Percentiles rank a stretch among this genome's conserved stretches.
These are phyloP conservation scores for Clitocybe nebularis DNA, from an alignment of 1,284 basidiomycete species.

Conservation along the genomic window DNA sequence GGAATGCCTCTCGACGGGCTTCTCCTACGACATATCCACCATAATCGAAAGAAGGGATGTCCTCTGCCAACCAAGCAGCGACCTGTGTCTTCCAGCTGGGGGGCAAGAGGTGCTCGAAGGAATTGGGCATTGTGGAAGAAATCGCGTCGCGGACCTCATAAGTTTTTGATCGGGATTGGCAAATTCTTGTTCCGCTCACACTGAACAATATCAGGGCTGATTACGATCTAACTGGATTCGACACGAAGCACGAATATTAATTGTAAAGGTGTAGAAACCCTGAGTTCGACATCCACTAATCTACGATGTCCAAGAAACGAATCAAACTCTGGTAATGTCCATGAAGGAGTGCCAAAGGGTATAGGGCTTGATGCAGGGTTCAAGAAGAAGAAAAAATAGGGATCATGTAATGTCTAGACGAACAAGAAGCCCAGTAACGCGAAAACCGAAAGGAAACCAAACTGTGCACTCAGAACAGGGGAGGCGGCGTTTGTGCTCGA, in stretches of 20 bases:
- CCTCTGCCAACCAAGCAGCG: conserved; percentile 84
- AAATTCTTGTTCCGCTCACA: background rate
- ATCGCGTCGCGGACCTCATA: background rate
- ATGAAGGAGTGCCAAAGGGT: too few species aligned
- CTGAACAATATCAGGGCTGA: background rate
- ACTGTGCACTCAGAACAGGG: conserved; percentile 19
- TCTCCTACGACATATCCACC: conserved; percentile 98
- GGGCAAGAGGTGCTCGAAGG: conserved; percentile 76
- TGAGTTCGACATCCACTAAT: too few species aligned
- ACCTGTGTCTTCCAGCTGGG: conserved; percentile 89
- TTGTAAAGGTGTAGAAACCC: too few species aligned
- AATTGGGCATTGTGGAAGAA: conserved; percentile 31
- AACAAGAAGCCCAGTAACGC: conserved; percentile 14
- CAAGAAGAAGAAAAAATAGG: too few species aligned
- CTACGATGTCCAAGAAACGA: too few species aligned
- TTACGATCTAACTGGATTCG: too few species aligned
- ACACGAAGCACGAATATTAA: too few species aligned
- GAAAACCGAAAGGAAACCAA: conserved; percentile 23
- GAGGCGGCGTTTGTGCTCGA: conserved; percentile 26
- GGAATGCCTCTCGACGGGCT: conserved; percentile 78
- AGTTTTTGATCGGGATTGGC: background rate
- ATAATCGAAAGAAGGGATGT: conserved; percentile 96
- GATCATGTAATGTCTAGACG: conserved; percentile 10
- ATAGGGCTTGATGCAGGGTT: too few species aligned
- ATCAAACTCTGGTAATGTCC: too few species aligned